These are phyloP conservation scores for Panaeolus papilionaceus DNA, from an alignment of 768 basidiomycete genomes.

Conservation along the genomic window DNA sequence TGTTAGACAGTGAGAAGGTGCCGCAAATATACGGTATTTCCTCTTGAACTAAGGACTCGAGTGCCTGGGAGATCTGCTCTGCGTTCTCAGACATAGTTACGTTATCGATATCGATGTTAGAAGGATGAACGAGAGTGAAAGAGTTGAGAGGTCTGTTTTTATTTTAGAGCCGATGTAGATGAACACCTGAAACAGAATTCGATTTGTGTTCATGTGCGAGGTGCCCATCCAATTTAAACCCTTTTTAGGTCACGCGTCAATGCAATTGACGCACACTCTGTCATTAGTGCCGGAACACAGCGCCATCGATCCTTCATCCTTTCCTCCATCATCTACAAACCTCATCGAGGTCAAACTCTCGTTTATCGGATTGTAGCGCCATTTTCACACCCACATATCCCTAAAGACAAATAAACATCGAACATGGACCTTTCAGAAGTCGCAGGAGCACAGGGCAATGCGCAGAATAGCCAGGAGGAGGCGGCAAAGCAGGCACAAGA, in stretches of 20 bases:
- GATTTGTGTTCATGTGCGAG: too few species aligned
- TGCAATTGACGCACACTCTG: conserved; percentile 11
- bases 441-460: conserved; percentile 7
- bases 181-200: neutral
- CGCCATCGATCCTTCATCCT: conserved; percentile 9
- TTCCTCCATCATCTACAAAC: conserved; percentile 9
- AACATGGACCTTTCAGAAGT: conserved; percentile 9
- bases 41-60: neutral
- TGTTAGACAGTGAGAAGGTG: neutral
- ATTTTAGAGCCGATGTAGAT: too few species aligned
- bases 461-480: conserved; percentile 42
- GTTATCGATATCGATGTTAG: too few species aligned
- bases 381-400: neutral
- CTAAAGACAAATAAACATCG: neutral
- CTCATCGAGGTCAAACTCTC: neutral
- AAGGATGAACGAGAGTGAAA: too few species aligned
- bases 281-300: neutral
- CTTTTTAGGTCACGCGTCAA: conserved; percentile 1
- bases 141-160: too few species aligned
- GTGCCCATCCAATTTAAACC: neutral
- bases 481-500: conserved; percentile 68
- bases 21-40: neutral
- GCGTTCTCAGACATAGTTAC: neutral
- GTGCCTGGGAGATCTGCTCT: neutral
- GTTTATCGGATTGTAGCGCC: neutral